phyloP scores from a whole-genome alignment of 371 early-diverging fungal species.

The Coemansia sp. region DNA sequence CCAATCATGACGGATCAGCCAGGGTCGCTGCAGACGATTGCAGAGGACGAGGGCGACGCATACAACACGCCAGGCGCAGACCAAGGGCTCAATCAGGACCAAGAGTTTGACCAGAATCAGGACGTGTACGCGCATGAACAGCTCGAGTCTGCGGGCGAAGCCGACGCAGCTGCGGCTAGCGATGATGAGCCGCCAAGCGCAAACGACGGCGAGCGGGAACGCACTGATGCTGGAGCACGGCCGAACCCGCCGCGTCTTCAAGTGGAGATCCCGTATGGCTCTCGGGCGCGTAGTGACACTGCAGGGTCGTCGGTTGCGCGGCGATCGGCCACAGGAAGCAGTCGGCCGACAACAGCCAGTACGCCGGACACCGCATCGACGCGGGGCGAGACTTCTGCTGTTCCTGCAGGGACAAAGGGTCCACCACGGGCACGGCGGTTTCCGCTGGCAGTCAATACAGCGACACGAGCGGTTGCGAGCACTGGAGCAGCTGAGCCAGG shows the following conservation, averaged over 20 bases:
- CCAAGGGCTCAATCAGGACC: constrained; percentile 2
- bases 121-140: constrained; percentile 8
- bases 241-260: constrained; percentile 24
- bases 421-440: constrained; percentile 27
- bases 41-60: constrained; percentile 48
- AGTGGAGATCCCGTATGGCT: constrained; percentile 34
- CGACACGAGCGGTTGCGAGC: constrained; percentile 19
- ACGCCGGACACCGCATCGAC: constrained; percentile 22
- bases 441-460: constrained; percentile 45
- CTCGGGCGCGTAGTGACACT: constrained; percentile 13
- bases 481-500: constrained; percentile 40
- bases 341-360: constrained; percentile 10
- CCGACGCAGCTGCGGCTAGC: background rate
- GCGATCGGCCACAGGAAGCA: constrained; percentile 8
- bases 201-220: background rate
- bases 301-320: constrained; percentile 4
- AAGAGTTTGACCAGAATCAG: constrained; percentile 9
- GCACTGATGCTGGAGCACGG: background rate
- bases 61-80: constrained; percentile 8
- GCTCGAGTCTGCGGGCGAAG: background rate
- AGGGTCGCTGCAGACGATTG: constrained; percentile 42
- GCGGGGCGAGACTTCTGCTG: background rate
- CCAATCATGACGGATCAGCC: constrained; percentile 4
- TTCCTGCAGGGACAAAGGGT: background rate
- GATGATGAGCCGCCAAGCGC: constrained; percentile 8